Evolutionary conservation across 2,329 filamentous ascomycete genomes (phyloP).

Genomic region (Trichoderma asperellum): DNA sequence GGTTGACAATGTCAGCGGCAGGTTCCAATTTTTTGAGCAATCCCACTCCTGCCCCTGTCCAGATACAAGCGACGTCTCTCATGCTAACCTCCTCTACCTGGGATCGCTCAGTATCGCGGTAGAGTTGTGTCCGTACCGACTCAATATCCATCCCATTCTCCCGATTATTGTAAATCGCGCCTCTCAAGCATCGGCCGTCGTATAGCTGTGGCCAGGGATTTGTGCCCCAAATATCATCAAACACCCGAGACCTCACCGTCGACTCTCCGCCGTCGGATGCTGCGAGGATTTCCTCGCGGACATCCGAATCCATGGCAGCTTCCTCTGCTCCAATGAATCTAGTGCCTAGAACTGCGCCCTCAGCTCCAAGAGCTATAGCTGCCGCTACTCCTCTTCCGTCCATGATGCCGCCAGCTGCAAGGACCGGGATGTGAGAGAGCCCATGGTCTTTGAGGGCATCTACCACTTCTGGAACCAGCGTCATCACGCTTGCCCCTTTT

Average conservation of each 20-base stretch:
- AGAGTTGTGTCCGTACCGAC: not conserved
- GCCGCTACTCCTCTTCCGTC: not conserved
- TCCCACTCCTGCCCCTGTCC: not conserved
- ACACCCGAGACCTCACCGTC: not conserved
- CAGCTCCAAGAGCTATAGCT: not conserved
- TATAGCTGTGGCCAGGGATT: not conserved
- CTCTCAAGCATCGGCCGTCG: not conserved
- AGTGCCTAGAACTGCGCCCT: not conserved
- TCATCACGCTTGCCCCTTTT: not conserved
- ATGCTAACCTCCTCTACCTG: not conserved
- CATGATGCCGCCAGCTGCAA: not conserved
- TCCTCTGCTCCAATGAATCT: not conserved
- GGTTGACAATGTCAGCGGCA: not conserved
- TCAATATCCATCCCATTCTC: not conserved
- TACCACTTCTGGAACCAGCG: not conserved
- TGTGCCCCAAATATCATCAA: not conserved
- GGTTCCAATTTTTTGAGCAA: not conserved
- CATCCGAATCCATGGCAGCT: not conserved
- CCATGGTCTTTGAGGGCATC: not conserved
- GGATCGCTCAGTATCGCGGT: not conserved
- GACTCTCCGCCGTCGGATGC: not conserved
- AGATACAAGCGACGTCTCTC: not conserved
- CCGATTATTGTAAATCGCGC: not conserved
- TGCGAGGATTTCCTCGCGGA: not conserved
- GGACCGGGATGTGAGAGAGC: not conserved